Conservation (phyloP, 192 early-diverging fungal species). For the Linnemannia elongata region DNA sequence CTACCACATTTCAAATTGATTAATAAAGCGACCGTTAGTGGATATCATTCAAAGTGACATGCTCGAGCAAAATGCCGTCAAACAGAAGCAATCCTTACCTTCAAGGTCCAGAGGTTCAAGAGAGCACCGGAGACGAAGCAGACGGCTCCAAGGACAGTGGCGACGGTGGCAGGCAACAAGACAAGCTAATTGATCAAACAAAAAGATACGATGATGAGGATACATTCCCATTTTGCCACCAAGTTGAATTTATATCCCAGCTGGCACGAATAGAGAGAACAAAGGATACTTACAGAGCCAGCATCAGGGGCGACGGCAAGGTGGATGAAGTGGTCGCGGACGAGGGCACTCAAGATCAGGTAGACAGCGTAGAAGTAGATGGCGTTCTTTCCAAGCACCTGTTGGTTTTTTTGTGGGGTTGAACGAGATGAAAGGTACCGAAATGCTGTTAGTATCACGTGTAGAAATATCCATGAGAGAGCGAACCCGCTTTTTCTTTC, state of each 20-base stretch:
- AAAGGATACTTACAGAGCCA: conserved; percentile 55
- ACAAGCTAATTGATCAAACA: conserved; percentile 25
- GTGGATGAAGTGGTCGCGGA: conserved; percentile 70
- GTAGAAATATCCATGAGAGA: not conserved
- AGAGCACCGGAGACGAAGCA: conserved; percentile 58
- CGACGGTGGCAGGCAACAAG: conserved; percentile 41
- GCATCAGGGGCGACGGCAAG: conserved; percentile 62
- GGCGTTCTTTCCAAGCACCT: conserved; percentile 64
- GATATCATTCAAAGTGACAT: not conserved
- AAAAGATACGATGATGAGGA: not conserved
- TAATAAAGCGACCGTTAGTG: not conserved
- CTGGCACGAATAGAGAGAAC: not conserved
- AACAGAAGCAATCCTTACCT: conserved; percentile 32
- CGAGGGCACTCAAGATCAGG: conserved; percentile 63
- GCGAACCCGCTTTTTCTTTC: not conserved
- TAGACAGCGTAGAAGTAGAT: conserved; percentile 71
- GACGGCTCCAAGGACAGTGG: conserved; percentile 49
- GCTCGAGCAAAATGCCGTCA: not conserved
- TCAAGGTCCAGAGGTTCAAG: conserved; percentile 71
- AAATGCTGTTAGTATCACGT: conserved; percentile 23
- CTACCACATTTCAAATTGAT: not conserved
- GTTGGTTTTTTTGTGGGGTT: conserved; percentile 29
- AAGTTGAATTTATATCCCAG: not conserved
- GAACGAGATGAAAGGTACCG: not conserved
- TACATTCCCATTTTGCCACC: not conserved